A percentile compares a stretch with the other conserved stretches of the same genome.
These are phyloP conservation scores for Apodospora peruviana DNA, from an alignment of 495 filamentous ascomycete genomes.

Conservation along the genomic window DNA sequence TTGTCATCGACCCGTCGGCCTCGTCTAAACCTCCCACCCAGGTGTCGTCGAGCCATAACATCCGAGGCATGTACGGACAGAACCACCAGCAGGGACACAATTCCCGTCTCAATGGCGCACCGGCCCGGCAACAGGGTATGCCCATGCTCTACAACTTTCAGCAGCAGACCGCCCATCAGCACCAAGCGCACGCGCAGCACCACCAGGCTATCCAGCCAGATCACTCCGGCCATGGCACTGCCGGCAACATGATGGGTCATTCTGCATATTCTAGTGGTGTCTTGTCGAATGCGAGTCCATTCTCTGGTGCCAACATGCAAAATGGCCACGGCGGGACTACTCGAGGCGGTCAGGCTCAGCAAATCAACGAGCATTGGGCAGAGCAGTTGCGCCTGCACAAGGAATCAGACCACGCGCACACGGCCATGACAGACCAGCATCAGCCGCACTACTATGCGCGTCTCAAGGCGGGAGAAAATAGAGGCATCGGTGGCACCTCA, in stretches of 20 bases:
- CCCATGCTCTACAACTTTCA: constrained; percentile 66
- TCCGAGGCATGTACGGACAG: constrained; percentile 75
- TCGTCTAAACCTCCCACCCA: constrained; percentile 64
- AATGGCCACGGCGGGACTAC: constrained; percentile 59
- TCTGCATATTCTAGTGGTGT: constrained; percentile 74
- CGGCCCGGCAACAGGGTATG: constrained; percentile 39
- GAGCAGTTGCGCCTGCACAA: constrained; percentile 76
- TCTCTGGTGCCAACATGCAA: constrained; percentile 64
- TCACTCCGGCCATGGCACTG: constrained; percentile 55
- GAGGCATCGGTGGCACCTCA: constrained; percentile 47
- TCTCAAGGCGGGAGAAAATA: constrained; percentile 47
- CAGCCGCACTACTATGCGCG: constrained; percentile 50
- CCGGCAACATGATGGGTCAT: constrained; percentile 55
- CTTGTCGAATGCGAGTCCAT: constrained; percentile 67
- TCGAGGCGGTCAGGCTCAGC: constrained; percentile 37
- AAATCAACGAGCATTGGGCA: constrained; percentile 76
- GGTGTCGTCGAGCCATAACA: constrained; percentile 65
- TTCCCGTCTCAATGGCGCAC: constrained; percentile 56
- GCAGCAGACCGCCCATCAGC: constrained; percentile 58
- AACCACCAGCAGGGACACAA: constrained; percentile 76
- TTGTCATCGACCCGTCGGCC: constrained; percentile 23
- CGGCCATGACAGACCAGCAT: constrained; percentile 56
- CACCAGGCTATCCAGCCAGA: constrained; percentile 69
- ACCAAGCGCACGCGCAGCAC: constrained; percentile 70
- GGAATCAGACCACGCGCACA: constrained; percentile 62